phyloP scores from a whole-genome alignment of 2,329 filamentous ascomycete genomes.

The Colletotrichum musicola region DNA sequence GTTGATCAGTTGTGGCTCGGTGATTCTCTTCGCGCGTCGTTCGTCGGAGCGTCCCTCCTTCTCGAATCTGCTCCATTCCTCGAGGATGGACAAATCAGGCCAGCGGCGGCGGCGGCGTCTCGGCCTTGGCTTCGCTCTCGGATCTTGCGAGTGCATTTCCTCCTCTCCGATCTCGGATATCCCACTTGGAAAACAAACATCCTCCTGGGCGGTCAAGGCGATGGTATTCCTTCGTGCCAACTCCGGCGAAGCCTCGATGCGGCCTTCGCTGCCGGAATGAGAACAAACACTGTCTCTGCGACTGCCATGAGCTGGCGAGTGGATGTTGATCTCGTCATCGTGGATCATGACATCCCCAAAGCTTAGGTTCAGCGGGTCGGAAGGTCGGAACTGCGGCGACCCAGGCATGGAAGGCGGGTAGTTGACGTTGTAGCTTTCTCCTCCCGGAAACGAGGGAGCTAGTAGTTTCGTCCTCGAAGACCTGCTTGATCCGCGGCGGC shows the following conservation, averaged over 20 bases:
- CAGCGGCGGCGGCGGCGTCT: slow-evolving; percentile 75
- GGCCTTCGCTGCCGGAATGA: slow-evolving; percentile 45
- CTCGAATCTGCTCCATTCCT: slow-evolving; percentile 92
- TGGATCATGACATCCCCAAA: slow-evolving; percentile 80
- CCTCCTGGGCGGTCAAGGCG: slow-evolving; percentile 78
- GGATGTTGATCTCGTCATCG: slow-evolving; percentile 66
- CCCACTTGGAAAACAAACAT: slow-evolving; percentile 90
- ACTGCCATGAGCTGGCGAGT: slow-evolving; percentile 46
- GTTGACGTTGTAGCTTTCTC: slow-evolving; percentile 72
- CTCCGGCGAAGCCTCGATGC: slow-evolving; percentile 43
- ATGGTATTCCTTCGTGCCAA: slow-evolving; percentile 65
- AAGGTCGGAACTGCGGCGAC: slow-evolving; percentile 66
- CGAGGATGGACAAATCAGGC: slow-evolving; percentile 86
- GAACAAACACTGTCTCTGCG: slow-evolving; percentile 47
- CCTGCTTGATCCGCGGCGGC: slow-evolving; percentile 62
- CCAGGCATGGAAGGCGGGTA: slow-evolving; percentile 77
- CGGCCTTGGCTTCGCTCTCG: slow-evolving; percentile 44
- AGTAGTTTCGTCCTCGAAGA: slow-evolving; percentile 63
- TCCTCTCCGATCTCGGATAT: slow-evolving; percentile 87
- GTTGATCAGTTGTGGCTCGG: slow-evolving; percentile 91
- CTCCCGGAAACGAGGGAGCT: slow-evolving; percentile 47
- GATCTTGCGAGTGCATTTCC: slow-evolving; percentile 67
- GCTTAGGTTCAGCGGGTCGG: slow-evolving; percentile 65
- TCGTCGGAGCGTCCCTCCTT: slow-evolving; percentile 89
- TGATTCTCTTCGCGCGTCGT: slow-evolving; percentile 89